These are phyloP conservation scores for Cicer yamashitae DNA, from an alignment of 306 rosid species.

Conservation along the genomic window DNA sequence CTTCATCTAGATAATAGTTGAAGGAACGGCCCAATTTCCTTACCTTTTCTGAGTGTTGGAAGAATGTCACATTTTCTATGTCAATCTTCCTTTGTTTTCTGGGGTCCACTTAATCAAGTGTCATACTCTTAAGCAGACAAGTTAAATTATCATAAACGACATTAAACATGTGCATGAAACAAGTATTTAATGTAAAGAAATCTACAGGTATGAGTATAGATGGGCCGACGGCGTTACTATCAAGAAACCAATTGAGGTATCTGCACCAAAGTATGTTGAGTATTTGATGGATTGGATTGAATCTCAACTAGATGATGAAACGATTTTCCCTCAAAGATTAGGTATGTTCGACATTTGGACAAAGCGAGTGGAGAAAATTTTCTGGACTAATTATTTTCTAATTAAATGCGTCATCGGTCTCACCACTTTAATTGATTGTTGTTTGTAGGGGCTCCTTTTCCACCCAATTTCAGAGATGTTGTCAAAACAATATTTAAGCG, in stretches of 20 bases:
- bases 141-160: constrained; percentile 29
- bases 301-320: constrained; percentile 82
- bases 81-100: constrained; percentile 9
- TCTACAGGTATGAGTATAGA: constrained; percentile 77
- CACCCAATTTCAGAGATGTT: constrained; percentile 73
- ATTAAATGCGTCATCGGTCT: background rate
- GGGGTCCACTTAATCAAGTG: background rate
- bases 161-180: constrained; percentile 2
- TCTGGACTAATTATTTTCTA: background rate
- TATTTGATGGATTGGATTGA: constrained; percentile 92
- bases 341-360: constrained; percentile 51
- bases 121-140: background rate
- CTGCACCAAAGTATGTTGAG: constrained; percentile 92
- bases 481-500: constrained; percentile 85
- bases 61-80: constrained; percentile 1
- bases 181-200: constrained; percentile 31
- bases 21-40: background rate
- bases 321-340: constrained; percentile 78
- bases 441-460: constrained; percentile 76
- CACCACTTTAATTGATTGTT: background rate
- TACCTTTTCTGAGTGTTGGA: constrained; percentile 26
- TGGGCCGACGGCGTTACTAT: constrained; percentile 91
- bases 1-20: background rate
- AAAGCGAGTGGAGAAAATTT: constrained; percentile 6
- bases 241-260: constrained; percentile 85